Conservation (phyloP, 257 asterid species). For the Nicotiana otophora region DNA sequence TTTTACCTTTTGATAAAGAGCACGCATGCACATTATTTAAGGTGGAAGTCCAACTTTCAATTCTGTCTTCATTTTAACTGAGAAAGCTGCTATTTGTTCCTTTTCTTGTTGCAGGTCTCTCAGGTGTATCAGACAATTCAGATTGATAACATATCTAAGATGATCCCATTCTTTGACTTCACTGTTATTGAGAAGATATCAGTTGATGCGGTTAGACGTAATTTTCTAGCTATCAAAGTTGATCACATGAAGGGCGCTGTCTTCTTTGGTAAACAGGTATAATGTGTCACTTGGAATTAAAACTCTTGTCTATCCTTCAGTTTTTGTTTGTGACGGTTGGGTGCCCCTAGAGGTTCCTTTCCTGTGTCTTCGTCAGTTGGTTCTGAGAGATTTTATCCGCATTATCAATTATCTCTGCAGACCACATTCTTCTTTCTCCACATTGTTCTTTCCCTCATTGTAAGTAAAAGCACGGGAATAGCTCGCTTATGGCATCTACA, state of each 20-base stretch:
- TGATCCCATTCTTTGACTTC: slow-evolving; percentile 71
- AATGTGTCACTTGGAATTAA: slow-evolving; percentile 1
- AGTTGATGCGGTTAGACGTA: slow-evolving; percentile 75
- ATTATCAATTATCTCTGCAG: not conserved
- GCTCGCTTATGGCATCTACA: not conserved
- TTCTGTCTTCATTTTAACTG: not conserved
- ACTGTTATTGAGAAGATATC: slow-evolving; percentile 72
- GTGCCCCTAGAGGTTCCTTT: not conserved
- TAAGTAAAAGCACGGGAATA: not conserved
- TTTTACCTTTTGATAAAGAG: not conserved
- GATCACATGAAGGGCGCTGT: slow-evolving; percentile 73
- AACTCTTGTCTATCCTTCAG: not conserved
- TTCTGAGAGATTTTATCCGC: not conserved
- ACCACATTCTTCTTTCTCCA: not conserved
- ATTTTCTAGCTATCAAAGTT: slow-evolving; percentile 66
- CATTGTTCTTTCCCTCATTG: not conserved
- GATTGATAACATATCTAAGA: slow-evolving; percentile 56
- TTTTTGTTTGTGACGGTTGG: not conserved
- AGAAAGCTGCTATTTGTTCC: not conserved
- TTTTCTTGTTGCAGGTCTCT: slow-evolving; percentile 53
- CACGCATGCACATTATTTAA: not conserved
- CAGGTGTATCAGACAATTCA: slow-evolving; percentile 78
- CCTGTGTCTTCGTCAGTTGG: not conserved
- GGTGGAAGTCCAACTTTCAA: not conserved
- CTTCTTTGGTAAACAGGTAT: slow-evolving; percentile 77